Conservation (phyloP, 225 moss, liverwort and hornwort species). For the Climacium dendroides region DNA sequence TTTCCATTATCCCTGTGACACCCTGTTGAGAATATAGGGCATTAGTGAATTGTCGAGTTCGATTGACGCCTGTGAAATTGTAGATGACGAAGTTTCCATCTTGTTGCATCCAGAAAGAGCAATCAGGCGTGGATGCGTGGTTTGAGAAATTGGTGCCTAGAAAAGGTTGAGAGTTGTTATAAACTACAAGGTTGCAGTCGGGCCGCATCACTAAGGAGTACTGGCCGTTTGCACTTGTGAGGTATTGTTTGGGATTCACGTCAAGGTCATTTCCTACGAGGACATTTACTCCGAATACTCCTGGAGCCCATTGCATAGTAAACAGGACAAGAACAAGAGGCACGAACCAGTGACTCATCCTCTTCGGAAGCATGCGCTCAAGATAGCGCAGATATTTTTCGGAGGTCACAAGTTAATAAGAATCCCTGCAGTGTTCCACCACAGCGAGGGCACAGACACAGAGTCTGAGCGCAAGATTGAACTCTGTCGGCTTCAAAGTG, state of each 20-base stretch:
- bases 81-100: not conserved
- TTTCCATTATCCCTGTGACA: not conserved
- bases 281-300: not conserved
- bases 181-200: not conserved
- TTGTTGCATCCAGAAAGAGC: not conserved
- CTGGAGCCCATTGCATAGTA: too few relatives aligned
- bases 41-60: accelerated
- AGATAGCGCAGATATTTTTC: not conserved
- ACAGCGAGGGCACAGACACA: not conserved
- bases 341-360: not conserved
- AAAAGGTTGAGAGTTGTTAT: not conserved
- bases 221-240: not conserved
- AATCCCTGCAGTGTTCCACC: not conserved
- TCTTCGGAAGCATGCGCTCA: not conserved
- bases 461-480: not conserved
- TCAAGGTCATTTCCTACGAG: not conserved
- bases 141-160: too few relatives aligned
- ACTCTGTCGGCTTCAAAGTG: not conserved
- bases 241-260: not conserved
- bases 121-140: not conserved
- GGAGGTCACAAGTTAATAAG: not conserved
- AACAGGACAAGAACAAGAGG: not conserved
- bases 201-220: not conserved
- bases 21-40: accelerated
- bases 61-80: not conserved